Percentiles rank a stretch among this genome's conserved stretches.
phyloP scores from a whole-genome alignment of 169 alveolate genomes.

The Plasmodium adleri region DNA sequence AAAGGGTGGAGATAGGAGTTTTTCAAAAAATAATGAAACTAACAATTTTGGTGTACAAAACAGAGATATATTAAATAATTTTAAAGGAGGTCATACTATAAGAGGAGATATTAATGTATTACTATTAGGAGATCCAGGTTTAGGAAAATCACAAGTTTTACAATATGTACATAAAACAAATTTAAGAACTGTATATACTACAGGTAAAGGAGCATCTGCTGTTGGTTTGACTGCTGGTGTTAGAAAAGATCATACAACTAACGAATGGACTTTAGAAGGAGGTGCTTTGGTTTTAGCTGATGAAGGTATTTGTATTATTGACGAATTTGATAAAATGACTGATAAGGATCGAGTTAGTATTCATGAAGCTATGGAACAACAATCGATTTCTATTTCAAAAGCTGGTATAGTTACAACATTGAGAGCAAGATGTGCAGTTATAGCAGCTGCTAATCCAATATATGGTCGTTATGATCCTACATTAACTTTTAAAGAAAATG shows the following conservation, averaged over 20 bases:
- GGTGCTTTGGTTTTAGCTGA: slow-evolving; percentile 99
- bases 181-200: slow-evolving; percentile 97
- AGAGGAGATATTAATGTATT: slow-evolving; percentile 98
- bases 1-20: slow-evolving; percentile 80
- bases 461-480: slow-evolving; percentile 97
- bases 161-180: slow-evolving; percentile 98
- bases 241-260: slow-evolving; percentile 97
- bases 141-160: slow-evolving; percentile 99
- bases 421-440: slow-evolving; percentile 98
- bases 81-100: slow-evolving; percentile 95
- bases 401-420: slow-evolving; percentile 99
- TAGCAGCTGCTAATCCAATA: slow-evolving; percentile 99
- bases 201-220: slow-evolving; percentile 99
- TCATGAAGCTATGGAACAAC: slow-evolving; percentile 99
- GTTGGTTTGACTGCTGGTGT: slow-evolving; percentile 99
- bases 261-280: slow-evolving; percentile 99
- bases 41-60: slow-evolving; percentile 62
- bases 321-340: slow-evolving; percentile 99
- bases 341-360: slow-evolving; percentile 99
- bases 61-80: slow-evolving; percentile 90
- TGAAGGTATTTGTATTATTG: slow-evolving; percentile 99
- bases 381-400: slow-evolving; percentile 98
- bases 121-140: slow-evolving; percentile 97
- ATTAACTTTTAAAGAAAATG: slow-evolving; percentile 98
- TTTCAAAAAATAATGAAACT: slow-evolving; percentile 59